phyloP scores from a whole-genome alignment of 176 grass and related monocot genomes.

The Secale cereale region DNA sequence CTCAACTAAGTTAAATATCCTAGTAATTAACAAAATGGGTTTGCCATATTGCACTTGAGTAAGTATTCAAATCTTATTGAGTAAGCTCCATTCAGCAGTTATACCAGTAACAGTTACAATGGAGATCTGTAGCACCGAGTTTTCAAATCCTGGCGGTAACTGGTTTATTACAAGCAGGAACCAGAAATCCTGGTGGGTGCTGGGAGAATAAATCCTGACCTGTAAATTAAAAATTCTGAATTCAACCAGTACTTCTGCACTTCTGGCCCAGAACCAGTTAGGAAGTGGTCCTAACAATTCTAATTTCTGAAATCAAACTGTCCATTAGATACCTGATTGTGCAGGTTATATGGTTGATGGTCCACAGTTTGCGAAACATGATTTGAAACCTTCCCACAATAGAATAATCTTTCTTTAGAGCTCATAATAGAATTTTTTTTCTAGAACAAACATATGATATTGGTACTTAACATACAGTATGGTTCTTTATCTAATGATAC shows the following conservation, averaged over 20 bases:
- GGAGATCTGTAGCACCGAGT: not conserved
- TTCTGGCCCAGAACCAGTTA: not conserved
- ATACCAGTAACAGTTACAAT: not conserved
- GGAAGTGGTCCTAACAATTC: not conserved
- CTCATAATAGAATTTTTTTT: not conserved
- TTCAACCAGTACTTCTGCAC: not conserved
- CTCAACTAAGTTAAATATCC: not conserved
- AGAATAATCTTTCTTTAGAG: not conserved
- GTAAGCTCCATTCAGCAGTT: not conserved
- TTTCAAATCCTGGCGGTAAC: not conserved
- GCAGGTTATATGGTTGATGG: not conserved
- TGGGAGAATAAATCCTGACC: not conserved
- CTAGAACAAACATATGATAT: not conserved
- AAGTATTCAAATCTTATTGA: not conserved
- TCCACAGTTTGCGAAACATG: not conserved
- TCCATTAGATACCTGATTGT: not conserved
- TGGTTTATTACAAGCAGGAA: not conserved
- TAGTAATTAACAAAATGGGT: not conserved
- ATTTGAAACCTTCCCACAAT: not conserved
- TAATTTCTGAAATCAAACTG: not conserved
- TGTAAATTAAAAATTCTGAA: not conserved
- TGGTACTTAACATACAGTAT: not conserved
- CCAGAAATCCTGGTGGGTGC: not conserved
- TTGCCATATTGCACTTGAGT: not conserved
- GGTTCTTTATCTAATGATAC: not conserved